phyloP scores from a whole-genome alignment of 2,329 filamentous ascomycete species.

The Colletotrichum musicola region DNA sequence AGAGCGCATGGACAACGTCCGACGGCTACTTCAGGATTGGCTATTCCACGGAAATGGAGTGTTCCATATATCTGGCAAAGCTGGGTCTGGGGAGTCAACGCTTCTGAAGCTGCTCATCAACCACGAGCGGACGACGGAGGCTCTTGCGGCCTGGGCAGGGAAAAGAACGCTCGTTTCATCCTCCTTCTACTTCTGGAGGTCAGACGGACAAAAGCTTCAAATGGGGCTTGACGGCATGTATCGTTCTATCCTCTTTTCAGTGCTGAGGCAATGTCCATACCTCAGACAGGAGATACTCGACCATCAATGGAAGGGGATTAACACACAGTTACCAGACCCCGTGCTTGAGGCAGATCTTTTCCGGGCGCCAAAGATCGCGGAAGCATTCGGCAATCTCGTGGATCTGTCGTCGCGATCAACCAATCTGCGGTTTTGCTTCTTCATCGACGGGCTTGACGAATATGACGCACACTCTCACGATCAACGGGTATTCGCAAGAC shows the following conservation, averaged over 20 bases:
- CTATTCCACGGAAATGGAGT: neutral
- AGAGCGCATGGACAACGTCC: neutral
- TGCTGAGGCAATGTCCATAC: neutral
- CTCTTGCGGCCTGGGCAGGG: neutral
- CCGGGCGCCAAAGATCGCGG: neutral
- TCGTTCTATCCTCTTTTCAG: neutral
- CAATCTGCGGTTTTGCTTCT: neutral
- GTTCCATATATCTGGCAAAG: neutral
- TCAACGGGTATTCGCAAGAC: neutral
- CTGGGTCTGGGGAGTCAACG: neutral
- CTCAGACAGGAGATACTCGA: neutral
- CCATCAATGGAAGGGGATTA: neutral
- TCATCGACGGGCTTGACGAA: neutral
- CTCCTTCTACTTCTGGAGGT: neutral
- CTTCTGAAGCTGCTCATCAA: neutral
- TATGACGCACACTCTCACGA: neutral
- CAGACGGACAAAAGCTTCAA: neutral
- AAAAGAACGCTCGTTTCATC: neutral
- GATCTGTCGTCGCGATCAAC: neutral
- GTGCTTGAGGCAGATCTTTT: neutral
- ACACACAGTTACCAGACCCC: neutral
- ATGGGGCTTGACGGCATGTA: neutral
- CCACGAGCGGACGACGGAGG: neutral
- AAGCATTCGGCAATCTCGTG: neutral
- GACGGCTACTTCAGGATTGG: neutral